Conservation (phyloP, 352 stramenopile genomes). For the Stramenopiles sp. region DNA sequence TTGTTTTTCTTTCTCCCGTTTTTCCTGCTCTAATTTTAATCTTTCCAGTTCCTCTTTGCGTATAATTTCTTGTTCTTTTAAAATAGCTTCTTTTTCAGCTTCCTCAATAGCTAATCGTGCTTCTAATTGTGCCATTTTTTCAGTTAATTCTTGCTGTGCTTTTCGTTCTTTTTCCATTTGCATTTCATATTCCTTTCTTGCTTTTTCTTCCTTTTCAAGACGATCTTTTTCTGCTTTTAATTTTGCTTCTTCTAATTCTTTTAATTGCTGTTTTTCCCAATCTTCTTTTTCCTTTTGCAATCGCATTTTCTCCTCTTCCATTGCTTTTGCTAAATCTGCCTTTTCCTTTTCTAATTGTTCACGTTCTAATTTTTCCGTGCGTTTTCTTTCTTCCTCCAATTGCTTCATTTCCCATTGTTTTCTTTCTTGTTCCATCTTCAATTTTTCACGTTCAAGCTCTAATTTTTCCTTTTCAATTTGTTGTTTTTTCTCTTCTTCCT, state of each 20-base stretch:
- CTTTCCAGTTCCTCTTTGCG: neutral
- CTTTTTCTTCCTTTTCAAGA: neutral
- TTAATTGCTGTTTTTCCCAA: neutral
- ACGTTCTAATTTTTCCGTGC: neutral
- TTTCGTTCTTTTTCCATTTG: neutral
- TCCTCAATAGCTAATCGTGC: neutral
- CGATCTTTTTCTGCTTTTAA: neutral
- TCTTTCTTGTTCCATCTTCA: neutral
- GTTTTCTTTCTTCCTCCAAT: constrained; percentile 3
- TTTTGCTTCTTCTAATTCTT: neutral
- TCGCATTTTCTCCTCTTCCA: neutral
- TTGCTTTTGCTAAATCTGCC: constrained; percentile 4
- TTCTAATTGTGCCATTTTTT: neutral
- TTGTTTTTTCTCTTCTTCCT: constrained; percentile 1
- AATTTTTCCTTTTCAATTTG: neutral
- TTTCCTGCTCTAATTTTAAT: neutral
- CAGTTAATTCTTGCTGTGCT: neutral
- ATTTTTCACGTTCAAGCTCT: neutral
- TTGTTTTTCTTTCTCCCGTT: neutral
- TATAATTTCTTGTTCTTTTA: constrained; percentile 1
- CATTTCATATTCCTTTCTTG: neutral
- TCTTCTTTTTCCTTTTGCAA: neutral
- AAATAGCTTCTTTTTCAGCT: neutral
- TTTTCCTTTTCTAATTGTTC: constrained; percentile 4
- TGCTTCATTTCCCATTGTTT: constrained; percentile 5